Conservation (phyloP, 2,329 filamentous ascomycete species). For the Lecanicillium sp. region DNA sequence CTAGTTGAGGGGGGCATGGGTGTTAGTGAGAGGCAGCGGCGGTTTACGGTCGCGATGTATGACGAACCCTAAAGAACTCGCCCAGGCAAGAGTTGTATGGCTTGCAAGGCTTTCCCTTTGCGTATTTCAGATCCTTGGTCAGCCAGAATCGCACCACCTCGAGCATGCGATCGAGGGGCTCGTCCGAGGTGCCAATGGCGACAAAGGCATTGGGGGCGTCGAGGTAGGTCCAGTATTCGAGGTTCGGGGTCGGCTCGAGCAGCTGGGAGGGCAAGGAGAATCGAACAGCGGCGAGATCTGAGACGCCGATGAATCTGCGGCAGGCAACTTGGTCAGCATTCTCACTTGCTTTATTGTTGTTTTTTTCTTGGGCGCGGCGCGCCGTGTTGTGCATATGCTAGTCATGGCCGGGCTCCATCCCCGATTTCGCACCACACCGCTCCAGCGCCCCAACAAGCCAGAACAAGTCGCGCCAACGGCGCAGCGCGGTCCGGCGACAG, state of each 20-base stretch:
- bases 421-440: neutral
- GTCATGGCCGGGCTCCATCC: slow-evolving; percentile 1
- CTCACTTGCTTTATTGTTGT: neutral
- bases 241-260: slow-evolving; percentile 89
- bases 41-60: neutral
- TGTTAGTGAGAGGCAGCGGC: neutral
- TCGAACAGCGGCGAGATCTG: slow-evolving; percentile 89
- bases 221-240: slow-evolving; percentile 99
- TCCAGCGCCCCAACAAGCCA: slow-evolving; percentile 2
- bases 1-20: slow-evolving; percentile 29
- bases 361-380: too few species aligned
- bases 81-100: slow-evolving; percentile 96
- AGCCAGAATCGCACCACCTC: slow-evolving; percentile 96
- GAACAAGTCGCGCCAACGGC: slow-evolving; percentile 1
- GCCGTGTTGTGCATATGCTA: neutral
- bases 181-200: slow-evolving; percentile 79
- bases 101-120: slow-evolving; percentile 97
- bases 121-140: slow-evolving; percentile 97
- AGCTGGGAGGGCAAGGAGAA: slow-evolving; percentile 95
- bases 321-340: slow-evolving; percentile 19
- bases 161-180: slow-evolving; percentile 87
- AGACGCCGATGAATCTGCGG: slow-evolving; percentile 82
- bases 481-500: too few species aligned
- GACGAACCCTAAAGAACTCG: slow-evolving; percentile 86
- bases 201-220: slow-evolving; percentile 88